phyloP scores from a whole-genome alignment of 2,329 filamentous ascomycete species.

The Pseudogymnoascus verrucosus region DNA sequence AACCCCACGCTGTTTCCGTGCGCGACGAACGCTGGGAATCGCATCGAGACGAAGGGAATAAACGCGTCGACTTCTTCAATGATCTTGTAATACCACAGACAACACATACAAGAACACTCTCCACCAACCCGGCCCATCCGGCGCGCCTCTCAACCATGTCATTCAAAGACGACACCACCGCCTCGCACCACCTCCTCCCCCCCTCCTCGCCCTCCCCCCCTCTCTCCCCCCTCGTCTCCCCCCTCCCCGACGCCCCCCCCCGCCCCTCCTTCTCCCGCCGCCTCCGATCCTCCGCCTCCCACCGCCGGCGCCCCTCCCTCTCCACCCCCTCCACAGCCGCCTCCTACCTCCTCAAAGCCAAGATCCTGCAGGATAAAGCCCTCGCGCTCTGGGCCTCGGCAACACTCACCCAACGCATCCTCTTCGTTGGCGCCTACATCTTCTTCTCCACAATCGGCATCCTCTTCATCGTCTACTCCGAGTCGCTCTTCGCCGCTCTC shows the following conservation, averaged over 20 bases:
- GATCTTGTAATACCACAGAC: background rate
- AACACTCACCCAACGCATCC: constrained; percentile 52
- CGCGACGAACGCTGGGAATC: background rate
- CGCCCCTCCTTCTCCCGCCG: constrained; percentile 31
- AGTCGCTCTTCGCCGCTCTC: constrained; percentile 69
- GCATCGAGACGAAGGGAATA: background rate
- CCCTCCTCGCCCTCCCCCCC: constrained; percentile 36
- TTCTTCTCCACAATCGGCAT: constrained; percentile 45
- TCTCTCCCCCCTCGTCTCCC: constrained; percentile 30
- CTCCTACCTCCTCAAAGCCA: constrained; percentile 41
- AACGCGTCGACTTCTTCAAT: background rate
- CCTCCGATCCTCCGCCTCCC: constrained; percentile 36
- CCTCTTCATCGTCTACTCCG: constrained; percentile 68
- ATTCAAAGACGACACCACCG: constrained; percentile 42
- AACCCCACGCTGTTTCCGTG: background rate
- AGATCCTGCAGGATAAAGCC: constrained; percentile 41
- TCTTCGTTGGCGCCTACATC: constrained; percentile 45
- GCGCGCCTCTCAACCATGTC: constrained; percentile 34
- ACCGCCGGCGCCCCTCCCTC: constrained; percentile 32
- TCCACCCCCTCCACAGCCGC: constrained; percentile 26
- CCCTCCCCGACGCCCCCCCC: constrained; percentile 26
- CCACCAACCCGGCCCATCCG: background rate
- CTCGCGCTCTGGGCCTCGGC: constrained; percentile 47
- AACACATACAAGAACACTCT: background rate
- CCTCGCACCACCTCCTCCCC: constrained; percentile 42